Conservation (phyloP, 257 asterid genomes). For the Echites panduratus region DNA sequence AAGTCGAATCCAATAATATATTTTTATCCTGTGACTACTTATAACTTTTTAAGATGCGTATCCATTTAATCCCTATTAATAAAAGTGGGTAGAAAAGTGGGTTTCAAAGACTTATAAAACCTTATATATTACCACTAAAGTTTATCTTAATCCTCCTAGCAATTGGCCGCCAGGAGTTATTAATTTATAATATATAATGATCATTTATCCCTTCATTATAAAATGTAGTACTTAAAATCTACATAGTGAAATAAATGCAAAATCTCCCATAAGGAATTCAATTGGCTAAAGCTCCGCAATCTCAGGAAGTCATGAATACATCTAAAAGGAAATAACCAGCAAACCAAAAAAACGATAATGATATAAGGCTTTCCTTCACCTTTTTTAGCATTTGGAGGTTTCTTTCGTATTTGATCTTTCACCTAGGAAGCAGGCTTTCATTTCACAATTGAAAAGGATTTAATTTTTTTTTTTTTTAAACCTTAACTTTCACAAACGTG, state of each 20-base stretch:
- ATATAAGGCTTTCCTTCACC: slow-evolving; percentile 17
- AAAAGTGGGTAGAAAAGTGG: too few species aligned
- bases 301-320: slow-evolving; percentile 40
- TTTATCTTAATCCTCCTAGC: background rate
- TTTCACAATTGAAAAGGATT: slow-evolving; percentile 21
- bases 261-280: background rate
- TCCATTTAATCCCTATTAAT: too few species aligned
- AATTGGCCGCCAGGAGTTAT: slow-evolving; percentile 1
- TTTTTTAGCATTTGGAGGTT: slow-evolving; percentile 11
- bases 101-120: background rate
- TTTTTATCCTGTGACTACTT: too few species aligned
- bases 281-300: slow-evolving; percentile 43
- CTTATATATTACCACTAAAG: background rate
- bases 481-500: slow-evolving; percentile 50
- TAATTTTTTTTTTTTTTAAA: slow-evolving; percentile 12
- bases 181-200: background rate
- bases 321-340: slow-evolving; percentile 9
- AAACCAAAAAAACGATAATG: background rate
- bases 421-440: slow-evolving; percentile 27
- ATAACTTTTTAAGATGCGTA: too few species aligned
- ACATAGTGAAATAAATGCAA: background rate
- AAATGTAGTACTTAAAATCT: background rate
- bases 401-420: background rate
- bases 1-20: too few species aligned
- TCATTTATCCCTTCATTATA: background rate